A percentile compares a stretch with the other conserved stretches of the same genome.
These are phyloP conservation scores for Starmerella potacharoeniae DNA, from an alignment of 805 yeast genomes.

Conservation along the genomic window DNA sequence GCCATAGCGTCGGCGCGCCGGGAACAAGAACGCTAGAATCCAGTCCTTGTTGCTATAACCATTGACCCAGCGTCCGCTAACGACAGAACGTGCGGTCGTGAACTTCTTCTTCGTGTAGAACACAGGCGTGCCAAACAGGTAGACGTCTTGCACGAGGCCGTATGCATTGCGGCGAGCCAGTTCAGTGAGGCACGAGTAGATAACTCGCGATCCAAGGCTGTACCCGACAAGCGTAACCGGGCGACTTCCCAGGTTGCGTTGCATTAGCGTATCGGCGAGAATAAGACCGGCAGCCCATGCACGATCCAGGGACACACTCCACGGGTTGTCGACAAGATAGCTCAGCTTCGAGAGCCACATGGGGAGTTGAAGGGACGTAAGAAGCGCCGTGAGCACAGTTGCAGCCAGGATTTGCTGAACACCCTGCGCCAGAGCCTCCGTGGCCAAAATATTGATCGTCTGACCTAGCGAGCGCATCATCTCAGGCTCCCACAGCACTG, in stretches of 20 bases:
- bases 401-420: conserved; percentile 92
- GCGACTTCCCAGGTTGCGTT: conserved; percentile 80
- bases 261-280: conserved; percentile 78
- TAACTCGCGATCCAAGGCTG: conserved; percentile 84
- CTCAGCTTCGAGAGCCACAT: conserved; percentile 83
- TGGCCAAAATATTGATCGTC: conserved; percentile 83
- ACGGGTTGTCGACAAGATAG: conserved; percentile 86
- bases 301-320: conserved; percentile 93
- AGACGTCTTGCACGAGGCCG: conserved; percentile 83
- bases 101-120: conserved; percentile 70
- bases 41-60: conserved; percentile 90
- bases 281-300: conserved; percentile 95
- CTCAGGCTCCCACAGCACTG: conserved; percentile 95
- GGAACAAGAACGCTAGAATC: conserved; percentile 86
- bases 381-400: conserved; percentile 74
- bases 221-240: conserved; percentile 91
- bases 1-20: conserved; percentile 90
- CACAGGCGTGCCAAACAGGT: conserved; percentile 77
- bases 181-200: conserved; percentile 79
- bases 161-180: conserved; percentile 73
- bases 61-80: conserved; percentile 79
- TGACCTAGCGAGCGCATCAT: conserved; percentile 94
- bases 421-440: conserved; percentile 84
- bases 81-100: conserved; percentile 68
- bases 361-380: conserved; percentile 89